A percentile compares a stretch with the other conserved stretches of the same genome.
Conservation (phyloP, 2,329 filamentous ascomycete species). For the Trichoderma lentiforme region DNA sequence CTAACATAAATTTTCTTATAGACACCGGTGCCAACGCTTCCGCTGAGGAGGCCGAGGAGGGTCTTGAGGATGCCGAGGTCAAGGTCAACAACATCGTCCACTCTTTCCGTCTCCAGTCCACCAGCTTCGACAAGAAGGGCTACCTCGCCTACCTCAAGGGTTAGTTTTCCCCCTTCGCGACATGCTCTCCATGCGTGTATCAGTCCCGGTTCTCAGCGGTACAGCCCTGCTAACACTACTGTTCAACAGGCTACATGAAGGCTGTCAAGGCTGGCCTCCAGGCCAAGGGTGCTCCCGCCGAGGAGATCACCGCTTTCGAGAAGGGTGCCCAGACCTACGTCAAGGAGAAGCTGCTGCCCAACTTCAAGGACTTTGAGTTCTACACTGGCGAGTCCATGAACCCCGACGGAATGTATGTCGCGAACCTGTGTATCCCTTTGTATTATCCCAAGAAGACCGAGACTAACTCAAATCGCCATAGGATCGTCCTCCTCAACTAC, state of each 20-base stretch:
- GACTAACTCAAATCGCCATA: conserved; percentile 33
- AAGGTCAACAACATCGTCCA: conserved; percentile 91
- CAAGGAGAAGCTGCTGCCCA: conserved; percentile 76
- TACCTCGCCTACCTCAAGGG: conserved; percentile 85
- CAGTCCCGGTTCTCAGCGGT: neutral
- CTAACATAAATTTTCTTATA: conserved; percentile 30
- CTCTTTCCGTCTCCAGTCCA: conserved; percentile 83
- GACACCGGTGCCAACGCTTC: conserved; percentile 96
- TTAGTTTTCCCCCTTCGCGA: conserved; percentile 32
- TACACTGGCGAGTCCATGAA: conserved; percentile 90
- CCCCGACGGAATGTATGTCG: conserved; percentile 83
- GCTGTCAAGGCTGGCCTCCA: conserved; percentile 69
- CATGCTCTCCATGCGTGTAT: neutral
- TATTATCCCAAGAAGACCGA: too few relatives aligned
- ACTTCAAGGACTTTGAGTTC: conserved; percentile 97
- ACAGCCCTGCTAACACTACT: neutral
- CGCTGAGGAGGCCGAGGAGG: conserved; percentile 82
- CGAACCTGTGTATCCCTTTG: neutral
- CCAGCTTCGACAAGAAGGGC: conserved; percentile 80
- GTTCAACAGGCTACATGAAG: conserved; percentile 78
- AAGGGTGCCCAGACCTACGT: conserved; percentile 67
- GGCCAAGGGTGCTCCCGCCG: conserved; percentile 58
- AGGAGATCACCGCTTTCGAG: conserved; percentile 76
- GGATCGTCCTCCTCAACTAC: conserved; percentile 93
- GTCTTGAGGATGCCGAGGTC: conserved; percentile 63